Evolutionary conservation across 2,329 filamentous ascomycete species (phyloP).

Genomic region (Metarhizium humberi): DNA sequence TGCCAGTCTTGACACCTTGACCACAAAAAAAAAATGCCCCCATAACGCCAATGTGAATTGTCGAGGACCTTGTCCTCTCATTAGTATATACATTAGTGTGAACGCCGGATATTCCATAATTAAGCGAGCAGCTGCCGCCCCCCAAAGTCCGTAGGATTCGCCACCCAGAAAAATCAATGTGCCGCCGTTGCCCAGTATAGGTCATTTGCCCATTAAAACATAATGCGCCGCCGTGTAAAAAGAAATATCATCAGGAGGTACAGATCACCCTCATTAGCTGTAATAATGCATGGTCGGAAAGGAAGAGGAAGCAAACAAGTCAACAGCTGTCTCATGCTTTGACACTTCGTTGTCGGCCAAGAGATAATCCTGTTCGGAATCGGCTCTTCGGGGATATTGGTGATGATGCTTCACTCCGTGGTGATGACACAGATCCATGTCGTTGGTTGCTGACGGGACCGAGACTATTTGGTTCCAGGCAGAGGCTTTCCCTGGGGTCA

Average conservation of each 20-base stretch:
- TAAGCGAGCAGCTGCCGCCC: background rate
- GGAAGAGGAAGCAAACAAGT: background rate
- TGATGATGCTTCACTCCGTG: conserved; percentile 13
- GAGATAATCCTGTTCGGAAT: conserved; percentile 24
- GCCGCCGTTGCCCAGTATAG: background rate
- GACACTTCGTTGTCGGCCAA: conserved; percentile 31
- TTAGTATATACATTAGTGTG: background rate
- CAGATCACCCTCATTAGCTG: background rate
- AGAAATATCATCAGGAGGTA: conserved; percentile 1
- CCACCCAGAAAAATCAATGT: background rate
- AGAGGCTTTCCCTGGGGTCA: conserved; percentile 10
- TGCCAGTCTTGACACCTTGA: background rate
- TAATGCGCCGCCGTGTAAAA: conserved; percentile 4
- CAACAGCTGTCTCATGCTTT: conserved; percentile 17
- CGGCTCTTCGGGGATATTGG: conserved; percentile 21
- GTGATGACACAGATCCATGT: conserved; percentile 19
- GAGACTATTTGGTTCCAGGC: conserved; percentile 12
- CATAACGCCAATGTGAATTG: background rate
- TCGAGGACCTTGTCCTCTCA: background rate
- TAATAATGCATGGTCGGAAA: background rate
- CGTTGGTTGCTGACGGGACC: conserved; percentile 35
- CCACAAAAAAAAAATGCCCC: background rate
- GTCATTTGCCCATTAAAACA: conserved; percentile 1
- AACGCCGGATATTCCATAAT: background rate
- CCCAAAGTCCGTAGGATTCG: background rate